Evolutionary conservation across 164 flowering plant genomes (phyloP).

Genomic region (Liquidambar formosana): DNA sequence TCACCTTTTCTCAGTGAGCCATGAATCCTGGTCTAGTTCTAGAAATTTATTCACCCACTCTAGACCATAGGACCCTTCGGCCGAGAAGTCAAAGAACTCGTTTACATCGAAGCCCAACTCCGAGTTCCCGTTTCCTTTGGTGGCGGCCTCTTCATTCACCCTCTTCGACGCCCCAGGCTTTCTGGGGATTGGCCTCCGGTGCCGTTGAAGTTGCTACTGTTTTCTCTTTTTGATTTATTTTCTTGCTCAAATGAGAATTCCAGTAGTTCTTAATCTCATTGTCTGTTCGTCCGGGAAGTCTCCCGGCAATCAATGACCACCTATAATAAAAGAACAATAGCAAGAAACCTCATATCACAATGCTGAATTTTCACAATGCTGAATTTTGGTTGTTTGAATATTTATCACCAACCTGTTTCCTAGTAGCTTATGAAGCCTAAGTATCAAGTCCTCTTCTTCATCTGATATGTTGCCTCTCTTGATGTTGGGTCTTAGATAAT

Average conservation of each 20-base stretch:
- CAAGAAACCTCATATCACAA: not conserved
- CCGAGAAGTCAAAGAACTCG: slow-evolving; percentile 36
- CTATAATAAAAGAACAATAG: slow-evolving; percentile 3
- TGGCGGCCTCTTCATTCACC: not conserved
- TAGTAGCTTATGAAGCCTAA: slow-evolving; percentile 33
- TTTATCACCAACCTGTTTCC: slow-evolving; percentile 40
- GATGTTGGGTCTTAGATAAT: slow-evolving; percentile 40
- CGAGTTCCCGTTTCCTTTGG: not conserved
- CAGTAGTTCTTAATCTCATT: slow-evolving; percentile 43
- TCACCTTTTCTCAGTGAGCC: slow-evolving; percentile 11
- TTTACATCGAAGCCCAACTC: slow-evolving; percentile 22
- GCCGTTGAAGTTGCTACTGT: not conserved
- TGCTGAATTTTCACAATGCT: not conserved
- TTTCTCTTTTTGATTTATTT: slow-evolving; percentile 20
- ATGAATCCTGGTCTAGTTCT: slow-evolving; percentile 24
- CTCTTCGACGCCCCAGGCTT: not conserved
- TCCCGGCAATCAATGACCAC: slow-evolving; percentile 44
- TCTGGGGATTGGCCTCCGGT: not conserved
- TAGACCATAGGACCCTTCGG: slow-evolving; percentile 25
- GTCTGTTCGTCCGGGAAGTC: slow-evolving; percentile 42
- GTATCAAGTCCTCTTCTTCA: slow-evolving; percentile 42
- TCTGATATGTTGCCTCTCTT: slow-evolving; percentile 43
- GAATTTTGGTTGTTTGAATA: too few relatives aligned
- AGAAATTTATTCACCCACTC: slow-evolving; percentile 41
- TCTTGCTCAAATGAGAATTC: slow-evolving; percentile 52